Evolutionary conservation across 2,329 filamentous ascomycete genomes (phyloP).

Genomic region (Magnaporthiopsis incrustans): DNA sequence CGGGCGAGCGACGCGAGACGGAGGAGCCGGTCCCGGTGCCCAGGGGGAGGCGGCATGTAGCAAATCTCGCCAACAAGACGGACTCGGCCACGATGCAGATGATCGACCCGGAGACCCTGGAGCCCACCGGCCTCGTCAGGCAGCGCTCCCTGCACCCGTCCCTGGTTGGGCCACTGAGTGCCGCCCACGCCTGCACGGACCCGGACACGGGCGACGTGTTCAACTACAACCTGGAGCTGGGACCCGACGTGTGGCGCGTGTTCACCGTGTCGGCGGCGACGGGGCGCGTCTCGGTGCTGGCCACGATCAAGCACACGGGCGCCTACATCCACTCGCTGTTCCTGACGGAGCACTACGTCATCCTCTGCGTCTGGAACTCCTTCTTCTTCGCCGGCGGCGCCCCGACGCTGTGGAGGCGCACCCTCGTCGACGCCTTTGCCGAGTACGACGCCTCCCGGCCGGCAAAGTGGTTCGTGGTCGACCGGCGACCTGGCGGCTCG

Average conservation of each 20-base stretch:
- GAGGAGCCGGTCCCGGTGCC: background rate
- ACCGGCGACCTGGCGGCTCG: slow-evolving; percentile 31
- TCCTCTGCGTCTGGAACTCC: slow-evolving; percentile 50
- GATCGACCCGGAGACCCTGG: slow-evolving; percentile 8
- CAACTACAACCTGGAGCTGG: slow-evolving; percentile 17
- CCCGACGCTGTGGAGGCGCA: slow-evolving; percentile 6
- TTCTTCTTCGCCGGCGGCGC: slow-evolving; percentile 30
- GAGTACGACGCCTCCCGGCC: slow-evolving; percentile 31
- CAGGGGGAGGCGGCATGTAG: background rate
- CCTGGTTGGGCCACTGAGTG: slow-evolving; percentile 7
- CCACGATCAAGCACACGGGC: slow-evolving; percentile 46
- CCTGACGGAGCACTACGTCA: slow-evolving; percentile 45
- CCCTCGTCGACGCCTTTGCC: slow-evolving; percentile 6
- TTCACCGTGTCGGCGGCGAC: slow-evolving; percentile 57
- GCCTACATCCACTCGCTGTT: slow-evolving; percentile 23
- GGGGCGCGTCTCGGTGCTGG: slow-evolving; percentile 62
- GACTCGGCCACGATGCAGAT: slow-evolving; percentile 8
- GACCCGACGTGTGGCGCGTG: slow-evolving; percentile 51
- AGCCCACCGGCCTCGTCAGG: slow-evolving; percentile 6
- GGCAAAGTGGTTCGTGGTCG: slow-evolving; percentile 48
- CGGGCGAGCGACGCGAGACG: background rate
- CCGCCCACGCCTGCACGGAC: slow-evolving; percentile 7
- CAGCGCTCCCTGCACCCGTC: slow-evolving; percentile 7
- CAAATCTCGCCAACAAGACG: slow-evolving; percentile 9
- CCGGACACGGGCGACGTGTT: slow-evolving; percentile 21